These are phyloP conservation scores for Reticulascus tulasneorum DNA, from an alignment of 2,329 filamentous ascomycete genomes.

Conservation along the genomic window DNA sequence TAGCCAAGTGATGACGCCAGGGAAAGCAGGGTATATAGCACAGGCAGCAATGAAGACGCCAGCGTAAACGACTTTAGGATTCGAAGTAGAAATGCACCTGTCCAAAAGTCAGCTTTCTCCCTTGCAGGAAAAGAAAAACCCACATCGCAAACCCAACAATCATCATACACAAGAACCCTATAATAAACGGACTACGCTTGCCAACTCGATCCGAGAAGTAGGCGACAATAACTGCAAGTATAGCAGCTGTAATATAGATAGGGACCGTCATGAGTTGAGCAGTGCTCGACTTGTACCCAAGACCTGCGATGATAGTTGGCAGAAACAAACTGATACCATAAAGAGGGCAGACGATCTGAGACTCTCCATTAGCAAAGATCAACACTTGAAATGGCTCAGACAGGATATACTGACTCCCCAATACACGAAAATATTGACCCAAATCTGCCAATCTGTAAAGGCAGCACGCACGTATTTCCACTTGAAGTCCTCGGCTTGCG, in stretches of 20 bases:
- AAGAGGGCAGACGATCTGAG: slow-evolving; percentile 47
- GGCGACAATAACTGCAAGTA: slow-evolving; percentile 49
- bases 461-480: slow-evolving; percentile 71
- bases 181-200: slow-evolving; percentile 52
- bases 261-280: slow-evolving; percentile 64
- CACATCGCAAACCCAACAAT: slow-evolving; percentile 54
- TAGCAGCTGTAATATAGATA: slow-evolving; percentile 59
- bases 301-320: slow-evolving; percentile 58
- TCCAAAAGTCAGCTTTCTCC: slow-evolving; percentile 21
- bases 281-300: slow-evolving; percentile 53
- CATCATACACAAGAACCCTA: slow-evolving; percentile 49
- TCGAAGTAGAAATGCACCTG: slow-evolving; percentile 54
- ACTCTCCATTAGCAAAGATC: not conserved
- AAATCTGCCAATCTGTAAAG: slow-evolving; percentile 78
- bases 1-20: slow-evolving; percentile 75
- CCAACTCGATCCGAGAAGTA: slow-evolving; percentile 52
- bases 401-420: slow-evolving; percentile 52
- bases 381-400: slow-evolving; percentile 17
- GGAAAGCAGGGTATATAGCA: slow-evolving; percentile 75
- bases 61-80: slow-evolving; percentile 63
- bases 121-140: slow-evolving; percentile 7
- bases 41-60: slow-evolving; percentile 73
- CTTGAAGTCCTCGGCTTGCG: slow-evolving; percentile 70
- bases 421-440: slow-evolving; percentile 56
- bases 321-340: slow-evolving; percentile 57